A percentile compares a stretch with the other conserved stretches of the same genome.
Conservation (phyloP, 2,329 filamentous ascomycete genomes). For the Colletotrichum spaethianum region DNA sequence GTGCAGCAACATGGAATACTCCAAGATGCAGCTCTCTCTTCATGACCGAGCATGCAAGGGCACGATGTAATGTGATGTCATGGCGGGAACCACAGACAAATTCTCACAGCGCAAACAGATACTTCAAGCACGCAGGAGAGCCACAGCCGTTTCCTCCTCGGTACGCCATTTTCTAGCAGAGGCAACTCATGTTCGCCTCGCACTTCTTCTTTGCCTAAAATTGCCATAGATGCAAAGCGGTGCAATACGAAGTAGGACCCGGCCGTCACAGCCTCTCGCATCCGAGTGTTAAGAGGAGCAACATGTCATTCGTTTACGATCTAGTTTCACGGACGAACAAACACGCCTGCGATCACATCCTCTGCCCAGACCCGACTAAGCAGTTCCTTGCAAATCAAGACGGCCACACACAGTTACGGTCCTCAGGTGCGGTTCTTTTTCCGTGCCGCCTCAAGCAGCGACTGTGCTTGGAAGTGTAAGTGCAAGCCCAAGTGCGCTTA, state of each 20-base stretch:
- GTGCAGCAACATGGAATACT: conserved; percentile 12
- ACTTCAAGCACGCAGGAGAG: conserved; percentile 7
- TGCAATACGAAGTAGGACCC: background rate
- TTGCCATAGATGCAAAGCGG: background rate
- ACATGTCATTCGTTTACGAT: background rate
- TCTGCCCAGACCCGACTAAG: background rate
- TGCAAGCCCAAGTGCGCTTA: conserved; percentile 13
- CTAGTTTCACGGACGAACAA: background rate
- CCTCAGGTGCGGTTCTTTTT: background rate
- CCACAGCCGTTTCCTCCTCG: background rate
- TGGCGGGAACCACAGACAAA: background rate
- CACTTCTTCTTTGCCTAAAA: background rate
- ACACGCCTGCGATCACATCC: background rate
- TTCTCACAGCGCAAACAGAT: conserved; percentile 12
- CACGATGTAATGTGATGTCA: conserved; percentile 27
- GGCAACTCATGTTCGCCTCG: background rate
- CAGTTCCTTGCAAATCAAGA: background rate
- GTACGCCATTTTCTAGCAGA: background rate
- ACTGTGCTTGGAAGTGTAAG: background rate
- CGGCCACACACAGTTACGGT: background rate
- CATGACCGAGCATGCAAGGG: background rate
- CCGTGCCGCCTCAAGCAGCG: conserved; percentile 5
- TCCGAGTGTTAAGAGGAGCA: background rate
- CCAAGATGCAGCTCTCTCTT: conserved; percentile 6
- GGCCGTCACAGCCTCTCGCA: background rate